A percentile compares a stretch with the other conserved stretches of the same genome.
Conservation (phyloP, 441 rosid species). For the Populus hybrid region DNA sequence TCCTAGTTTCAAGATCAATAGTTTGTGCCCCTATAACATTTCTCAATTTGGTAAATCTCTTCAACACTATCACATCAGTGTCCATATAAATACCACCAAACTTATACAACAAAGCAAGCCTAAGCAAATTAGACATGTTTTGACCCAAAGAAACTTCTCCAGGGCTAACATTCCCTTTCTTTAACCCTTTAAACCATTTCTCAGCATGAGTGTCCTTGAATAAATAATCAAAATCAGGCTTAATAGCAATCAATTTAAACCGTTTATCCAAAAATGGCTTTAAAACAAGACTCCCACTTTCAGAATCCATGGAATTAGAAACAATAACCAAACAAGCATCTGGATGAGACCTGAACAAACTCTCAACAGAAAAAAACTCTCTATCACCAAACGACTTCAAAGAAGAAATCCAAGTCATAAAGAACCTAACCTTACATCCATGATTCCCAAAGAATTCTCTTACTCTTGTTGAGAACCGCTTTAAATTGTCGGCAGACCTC, state of each 20-base stretch:
- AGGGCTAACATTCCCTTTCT: slow-evolving; percentile 55
- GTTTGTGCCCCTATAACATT: slow-evolving; percentile 80
- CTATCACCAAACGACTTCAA: slow-evolving; percentile 52
- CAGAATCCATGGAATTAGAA: slow-evolving; percentile 63
- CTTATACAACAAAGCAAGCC: slow-evolving; percentile 68
- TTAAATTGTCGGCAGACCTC: slow-evolving; percentile 30
- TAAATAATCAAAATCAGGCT: slow-evolving; percentile 58
- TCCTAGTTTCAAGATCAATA: slow-evolving; percentile 42
- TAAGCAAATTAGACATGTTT: slow-evolving; percentile 69
- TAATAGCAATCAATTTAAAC: slow-evolving; percentile 38
- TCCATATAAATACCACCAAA: slow-evolving; percentile 78
- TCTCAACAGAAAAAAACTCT: slow-evolving; percentile 55
- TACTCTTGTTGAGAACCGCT: slow-evolving; percentile 37
- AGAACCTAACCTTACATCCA: slow-evolving; percentile 55
- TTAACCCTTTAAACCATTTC: slow-evolving; percentile 52
- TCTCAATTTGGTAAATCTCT: slow-evolving; percentile 37
- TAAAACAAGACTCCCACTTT: slow-evolving; percentile 39
- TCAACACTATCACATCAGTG: slow-evolving; percentile 62
- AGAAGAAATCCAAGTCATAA: slow-evolving; percentile 90
- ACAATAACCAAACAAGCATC: slow-evolving; percentile 63
- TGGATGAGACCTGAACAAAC: slow-evolving; percentile 56
- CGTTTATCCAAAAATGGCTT: slow-evolving; percentile 50
- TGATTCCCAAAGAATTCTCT: slow-evolving; percentile 43
- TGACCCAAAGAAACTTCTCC: too few species aligned
- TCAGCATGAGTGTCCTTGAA: slow-evolving; percentile 63